Evolutionary conservation across 139 green algal species (phyloP), one percentile per base, ranked within the genome.

Genomic region (Ulvella scutata): DNA sequence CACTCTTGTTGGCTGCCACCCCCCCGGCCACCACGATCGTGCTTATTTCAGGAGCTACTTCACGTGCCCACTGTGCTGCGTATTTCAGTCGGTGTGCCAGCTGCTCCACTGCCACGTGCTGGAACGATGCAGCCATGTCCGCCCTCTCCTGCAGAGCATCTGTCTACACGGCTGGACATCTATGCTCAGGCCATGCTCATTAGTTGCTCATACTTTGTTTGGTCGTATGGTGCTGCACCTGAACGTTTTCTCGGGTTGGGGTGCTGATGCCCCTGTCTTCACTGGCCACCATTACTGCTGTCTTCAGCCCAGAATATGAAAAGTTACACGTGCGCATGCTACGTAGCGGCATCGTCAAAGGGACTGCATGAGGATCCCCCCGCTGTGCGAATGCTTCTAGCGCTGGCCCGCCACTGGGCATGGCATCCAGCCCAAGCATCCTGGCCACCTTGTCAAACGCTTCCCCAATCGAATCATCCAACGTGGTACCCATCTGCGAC

Each of bases 391-490:
- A 72, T 2, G 73, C 76, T 83, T 97, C 92, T 59, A 97, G 67
- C 4, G 88, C 92, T 6, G 92, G 90, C 3, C 89, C 92, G 3
- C 90, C 90, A 34, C 82, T 88, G n/a, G 90, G 92, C 21, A 61
- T 74, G 20, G 94, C 75, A 4, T 93, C 83, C 9, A 98, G 81
- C 0, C 87, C 91, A 60, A 99, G 81, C 77, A 99, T 76, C 2
- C 95, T 87, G 0, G 95, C 95, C 7, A 95, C 87, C 82, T 99
- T 99, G 84, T 99, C 95, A 80, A 94, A 98, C 17, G 94, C 93
- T 83, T 96, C 91, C 0, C 83, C 83, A 72, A 84, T 76, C 4
- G 75, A 82, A 72, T 85, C 83, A 37, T 85, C 80, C 37, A 85
- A 75, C 2, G 80, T 81, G 60, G 80, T 85, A 31, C 74, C 43